These are phyloP conservation scores for Vicia villosa DNA, from an alignment of 306 rosid genomes.

Conservation along the genomic window DNA sequence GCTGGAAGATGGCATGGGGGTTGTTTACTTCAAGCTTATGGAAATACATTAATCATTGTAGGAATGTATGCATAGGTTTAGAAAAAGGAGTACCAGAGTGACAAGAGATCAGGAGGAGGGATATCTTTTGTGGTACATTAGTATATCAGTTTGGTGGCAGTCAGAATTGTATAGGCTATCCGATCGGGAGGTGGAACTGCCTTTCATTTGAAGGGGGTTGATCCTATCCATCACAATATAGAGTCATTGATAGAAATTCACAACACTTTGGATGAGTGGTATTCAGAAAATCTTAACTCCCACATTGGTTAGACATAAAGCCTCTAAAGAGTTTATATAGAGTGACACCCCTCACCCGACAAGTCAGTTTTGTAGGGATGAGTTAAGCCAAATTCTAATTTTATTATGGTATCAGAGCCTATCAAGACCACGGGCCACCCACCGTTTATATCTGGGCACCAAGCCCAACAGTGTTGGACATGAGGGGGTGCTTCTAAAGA, in stretches of 20 bases:
- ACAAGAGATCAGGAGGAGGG: not conserved
- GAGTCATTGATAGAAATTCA: not conserved
- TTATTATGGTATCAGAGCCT: too few relatives aligned
- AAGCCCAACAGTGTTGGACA: too few relatives aligned
- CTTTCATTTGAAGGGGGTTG: not conserved
- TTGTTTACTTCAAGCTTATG: not conserved
- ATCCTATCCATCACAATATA: not conserved
- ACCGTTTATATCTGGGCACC: too few relatives aligned
- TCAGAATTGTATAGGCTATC: not conserved
- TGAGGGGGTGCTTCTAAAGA: too few relatives aligned
- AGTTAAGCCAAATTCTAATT: too few relatives aligned
- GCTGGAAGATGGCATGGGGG: not conserved
- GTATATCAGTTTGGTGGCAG: not conserved
- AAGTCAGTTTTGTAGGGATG: too few relatives aligned
- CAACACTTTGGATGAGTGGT: not conserved
- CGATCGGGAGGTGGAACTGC: not conserved
- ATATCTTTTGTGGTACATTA: not conserved
- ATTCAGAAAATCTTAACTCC: too few relatives aligned
- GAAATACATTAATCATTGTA: not conserved
- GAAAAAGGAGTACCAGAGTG: not conserved
- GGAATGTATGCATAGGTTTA: slow-evolving; percentile 1
- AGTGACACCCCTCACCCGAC: too few relatives aligned
- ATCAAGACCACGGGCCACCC: too few relatives aligned
- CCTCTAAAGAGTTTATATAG: too few relatives aligned
- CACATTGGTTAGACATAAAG: too few relatives aligned